Evolutionary conservation across 345 rosid species (phyloP).

Genomic region (Corymbia maculata): DNA sequence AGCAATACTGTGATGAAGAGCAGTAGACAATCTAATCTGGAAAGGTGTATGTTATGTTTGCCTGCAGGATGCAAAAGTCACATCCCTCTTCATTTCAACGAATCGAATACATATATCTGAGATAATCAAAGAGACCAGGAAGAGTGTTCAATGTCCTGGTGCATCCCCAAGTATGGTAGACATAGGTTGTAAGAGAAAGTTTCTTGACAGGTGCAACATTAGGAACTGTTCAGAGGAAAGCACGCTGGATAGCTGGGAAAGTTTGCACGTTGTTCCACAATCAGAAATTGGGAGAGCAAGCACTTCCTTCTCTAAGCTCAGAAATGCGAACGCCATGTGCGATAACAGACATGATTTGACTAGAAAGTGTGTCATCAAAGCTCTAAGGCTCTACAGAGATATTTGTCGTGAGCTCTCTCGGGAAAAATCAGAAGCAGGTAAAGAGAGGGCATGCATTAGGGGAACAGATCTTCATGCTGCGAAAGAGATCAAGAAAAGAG

Average conservation of each 20-base stretch:
- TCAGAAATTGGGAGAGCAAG: background rate
- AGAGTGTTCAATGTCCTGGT: background rate
- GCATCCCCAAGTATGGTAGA: background rate
- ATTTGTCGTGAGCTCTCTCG: background rate
- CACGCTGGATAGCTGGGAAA: background rate
- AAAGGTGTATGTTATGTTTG: too few relatives aligned
- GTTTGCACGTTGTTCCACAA: background rate
- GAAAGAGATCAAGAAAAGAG: background rate
- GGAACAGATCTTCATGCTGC: background rate
- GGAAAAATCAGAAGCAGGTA: background rate
- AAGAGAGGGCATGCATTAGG: background rate
- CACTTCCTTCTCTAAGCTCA: background rate
- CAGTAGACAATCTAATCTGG: too few relatives aligned
- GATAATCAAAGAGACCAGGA: background rate
- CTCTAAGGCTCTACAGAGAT: background rate
- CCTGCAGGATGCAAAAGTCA: too few relatives aligned
- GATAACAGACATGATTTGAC: background rate
- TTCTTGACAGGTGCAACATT: background rate
- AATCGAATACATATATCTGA: too few relatives aligned
- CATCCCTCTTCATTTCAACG: too few relatives aligned
- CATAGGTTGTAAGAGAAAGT: background rate
- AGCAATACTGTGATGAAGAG: background rate
- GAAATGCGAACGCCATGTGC: background rate
- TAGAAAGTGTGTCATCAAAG: background rate
- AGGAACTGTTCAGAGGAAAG: background rate